Percentiles rank a stretch among this genome's conserved stretches.
Conservation (phyloP, 495 filamentous ascomycete genomes). For the Penicillium pancosmium region DNA sequence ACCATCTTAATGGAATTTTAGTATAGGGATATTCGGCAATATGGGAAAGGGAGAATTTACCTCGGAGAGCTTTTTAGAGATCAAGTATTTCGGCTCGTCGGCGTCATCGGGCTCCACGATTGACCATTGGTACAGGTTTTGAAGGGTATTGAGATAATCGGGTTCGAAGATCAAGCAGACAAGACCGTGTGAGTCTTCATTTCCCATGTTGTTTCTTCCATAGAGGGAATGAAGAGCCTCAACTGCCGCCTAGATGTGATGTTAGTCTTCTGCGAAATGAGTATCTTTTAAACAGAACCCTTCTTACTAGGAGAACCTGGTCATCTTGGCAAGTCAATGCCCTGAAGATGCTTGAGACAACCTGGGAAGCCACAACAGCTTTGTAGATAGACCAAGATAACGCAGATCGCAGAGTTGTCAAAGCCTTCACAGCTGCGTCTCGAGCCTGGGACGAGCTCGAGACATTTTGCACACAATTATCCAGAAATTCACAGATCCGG, state of each 20-base stretch:
- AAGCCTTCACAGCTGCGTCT: constrained; percentile 67
- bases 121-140: constrained; percentile 80
- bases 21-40: neutral
- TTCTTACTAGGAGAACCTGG: constrained; percentile 70
- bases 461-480: constrained; percentile 68
- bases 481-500: constrained; percentile 73
- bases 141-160: constrained; percentile 71
- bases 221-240: constrained; percentile 85
- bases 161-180: constrained; percentile 76
- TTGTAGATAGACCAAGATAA: constrained; percentile 84
- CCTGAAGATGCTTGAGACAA: constrained; percentile 71
- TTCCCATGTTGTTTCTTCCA: constrained; percentile 68
- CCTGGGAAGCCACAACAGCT: constrained; percentile 69
- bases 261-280: neutral
- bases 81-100: constrained; percentile 87
- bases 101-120: constrained; percentile 75
- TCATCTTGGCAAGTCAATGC: constrained; percentile 74
- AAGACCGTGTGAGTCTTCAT: constrained; percentile 77
- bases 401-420: constrained; percentile 73
- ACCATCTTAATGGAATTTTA: constrained; percentile 60
- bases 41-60: constrained; percentile 42
- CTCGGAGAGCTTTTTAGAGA: constrained; percentile 93
- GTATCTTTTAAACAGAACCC: no score
- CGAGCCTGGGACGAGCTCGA: constrained; percentile 62
- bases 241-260: constrained; percentile 65